These are phyloP conservation scores for Xylariaceae sp. DNA, from an alignment of 2,329 filamentous ascomycete genomes.

Conservation along the genomic window DNA sequence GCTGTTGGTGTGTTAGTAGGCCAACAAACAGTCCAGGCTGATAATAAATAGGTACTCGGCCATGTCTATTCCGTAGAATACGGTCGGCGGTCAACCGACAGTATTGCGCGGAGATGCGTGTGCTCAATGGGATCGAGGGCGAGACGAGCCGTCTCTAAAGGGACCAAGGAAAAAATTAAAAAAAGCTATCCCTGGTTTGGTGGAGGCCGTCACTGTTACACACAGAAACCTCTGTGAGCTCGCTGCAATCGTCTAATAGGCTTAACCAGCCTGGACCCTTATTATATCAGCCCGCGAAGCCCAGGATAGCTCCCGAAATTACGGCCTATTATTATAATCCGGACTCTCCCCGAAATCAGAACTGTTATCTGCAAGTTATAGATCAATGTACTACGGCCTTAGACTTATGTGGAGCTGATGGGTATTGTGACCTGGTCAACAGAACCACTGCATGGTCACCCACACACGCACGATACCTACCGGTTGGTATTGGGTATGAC, in stretches of 20 bases:
- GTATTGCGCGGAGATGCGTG: slow-evolving; percentile 1
- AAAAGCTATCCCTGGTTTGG: slow-evolving; percentile 8
- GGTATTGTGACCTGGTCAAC: slow-evolving; percentile 28
- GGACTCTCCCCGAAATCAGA: slow-evolving; percentile 22
- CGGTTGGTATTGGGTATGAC: slow-evolving; percentile 12
- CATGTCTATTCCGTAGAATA: slow-evolving; percentile 18
- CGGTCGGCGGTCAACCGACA: neutral
- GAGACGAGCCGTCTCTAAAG: slow-evolving; percentile 2
- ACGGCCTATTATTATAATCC: slow-evolving; percentile 22
- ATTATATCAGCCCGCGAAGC: slow-evolving; percentile 16
- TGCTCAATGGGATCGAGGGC: neutral
- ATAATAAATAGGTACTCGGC: slow-evolving; percentile 24
- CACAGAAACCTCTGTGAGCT: slow-evolving; percentile 13
- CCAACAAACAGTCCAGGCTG: slow-evolving; percentile 14
- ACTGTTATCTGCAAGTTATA: slow-evolving; percentile 29
- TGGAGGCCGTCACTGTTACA: slow-evolving; percentile 16
- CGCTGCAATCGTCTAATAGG: slow-evolving; percentile 19
- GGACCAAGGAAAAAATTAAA: neutral
- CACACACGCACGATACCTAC: slow-evolving; percentile 24
- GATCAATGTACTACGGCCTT: slow-evolving; percentile 25
- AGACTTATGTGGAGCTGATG: slow-evolving; percentile 32
- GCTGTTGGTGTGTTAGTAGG: slow-evolving; percentile 33
- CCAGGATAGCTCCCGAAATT: slow-evolving; percentile 26
- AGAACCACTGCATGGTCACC: slow-evolving; percentile 28
- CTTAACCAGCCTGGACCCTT: slow-evolving; percentile 17